phyloP scores from a whole-genome alignment of 2,329 filamentous ascomycete species.

The Cyphellophora attinorum region DNA sequence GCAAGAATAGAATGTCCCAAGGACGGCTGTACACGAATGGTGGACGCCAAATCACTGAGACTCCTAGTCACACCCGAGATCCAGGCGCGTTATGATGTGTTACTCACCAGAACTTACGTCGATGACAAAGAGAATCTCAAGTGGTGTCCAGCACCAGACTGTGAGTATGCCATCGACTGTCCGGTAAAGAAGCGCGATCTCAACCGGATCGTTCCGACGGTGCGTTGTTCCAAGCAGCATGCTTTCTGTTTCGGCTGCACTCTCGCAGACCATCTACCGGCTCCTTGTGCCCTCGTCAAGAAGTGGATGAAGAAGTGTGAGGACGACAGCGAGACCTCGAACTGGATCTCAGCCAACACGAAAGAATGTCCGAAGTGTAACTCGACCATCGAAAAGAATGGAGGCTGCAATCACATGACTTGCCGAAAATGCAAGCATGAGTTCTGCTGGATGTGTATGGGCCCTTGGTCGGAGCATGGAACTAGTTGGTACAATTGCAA shows the following conservation, averaged over 20 bases:
- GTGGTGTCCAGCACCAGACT: constrained; percentile 98
- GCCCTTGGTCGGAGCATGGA: constrained; percentile 94
- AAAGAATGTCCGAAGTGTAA: constrained; percentile 95
- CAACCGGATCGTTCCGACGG: constrained; percentile 75
- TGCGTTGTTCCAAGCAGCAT: constrained; percentile 73
- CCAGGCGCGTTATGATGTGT: constrained; percentile 62
- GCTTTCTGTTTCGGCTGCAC: constrained; percentile 94
- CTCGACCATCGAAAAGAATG: constrained; percentile 98
- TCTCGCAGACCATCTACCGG: constrained; percentile 81
- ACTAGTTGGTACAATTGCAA: constrained; percentile 99
- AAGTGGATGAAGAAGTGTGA: constrained; percentile 97
- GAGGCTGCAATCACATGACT: constrained; percentile 96
- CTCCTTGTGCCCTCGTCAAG: constrained; percentile 84
- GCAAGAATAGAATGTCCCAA: constrained; percentile 89
- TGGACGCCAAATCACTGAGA: constrained; percentile 80
- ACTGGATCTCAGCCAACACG: constrained; percentile 98
- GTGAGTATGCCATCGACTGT: constrained; percentile 85
- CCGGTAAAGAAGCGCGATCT: constrained; percentile 79
- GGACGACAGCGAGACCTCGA: constrained; percentile 94
- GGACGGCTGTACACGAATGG: constrained; percentile 76
- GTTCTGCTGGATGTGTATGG: constrained; percentile 99
- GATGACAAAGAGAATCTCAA: constrained; percentile 93
- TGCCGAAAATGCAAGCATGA: constrained; percentile 92
- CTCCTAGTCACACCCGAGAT: constrained; percentile 56
- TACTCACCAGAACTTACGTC: constrained; percentile 89